These are phyloP conservation scores for Aspergillus indologenus DNA, from an alignment of 495 filamentous ascomycete species.

Conservation along the genomic window DNA sequence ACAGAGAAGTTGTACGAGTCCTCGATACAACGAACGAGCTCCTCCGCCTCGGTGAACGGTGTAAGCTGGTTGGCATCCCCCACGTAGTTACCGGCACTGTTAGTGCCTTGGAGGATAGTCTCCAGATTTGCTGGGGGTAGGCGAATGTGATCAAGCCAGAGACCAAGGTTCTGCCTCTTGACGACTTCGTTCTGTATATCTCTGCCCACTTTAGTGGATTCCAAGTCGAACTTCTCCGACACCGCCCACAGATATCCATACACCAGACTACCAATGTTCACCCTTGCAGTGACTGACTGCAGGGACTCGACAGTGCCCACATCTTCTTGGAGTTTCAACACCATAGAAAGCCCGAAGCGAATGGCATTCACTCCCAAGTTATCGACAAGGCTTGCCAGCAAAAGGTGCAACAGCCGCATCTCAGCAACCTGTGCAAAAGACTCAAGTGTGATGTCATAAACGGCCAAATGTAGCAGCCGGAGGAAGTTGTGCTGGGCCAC, in stretches of 20 bases:
- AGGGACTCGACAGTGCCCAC: constrained; percentile 59
- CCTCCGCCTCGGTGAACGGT: constrained; percentile 43
- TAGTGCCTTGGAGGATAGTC: constrained; percentile 34
- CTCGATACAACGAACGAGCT: constrained; percentile 70
- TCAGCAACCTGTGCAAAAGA: constrained; percentile 66
- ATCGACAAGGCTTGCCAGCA: constrained; percentile 67
- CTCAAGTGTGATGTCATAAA: constrained; percentile 81
- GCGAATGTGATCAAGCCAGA: constrained; percentile 70
- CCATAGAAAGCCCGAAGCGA: constrained; percentile 80
- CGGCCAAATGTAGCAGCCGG: constrained; percentile 77
- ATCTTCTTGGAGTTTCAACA: constrained; percentile 81
- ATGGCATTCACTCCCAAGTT: constrained; percentile 81
- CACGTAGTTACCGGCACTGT: constrained; percentile 11
- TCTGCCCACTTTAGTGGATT: constrained; percentile 59
- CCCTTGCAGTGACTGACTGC: constrained; percentile 54
- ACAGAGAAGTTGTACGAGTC: constrained; percentile 58
- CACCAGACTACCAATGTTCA: constrained; percentile 76
- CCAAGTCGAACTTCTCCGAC: constrained; percentile 73
- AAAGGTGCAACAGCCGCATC: constrained; percentile 68
- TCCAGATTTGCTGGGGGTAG: constrained; percentile 53
- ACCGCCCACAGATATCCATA: constrained; percentile 84
- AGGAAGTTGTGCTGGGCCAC: constrained; percentile 65
- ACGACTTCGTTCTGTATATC: constrained; percentile 73
- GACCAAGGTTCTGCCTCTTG: constrained; percentile 61
- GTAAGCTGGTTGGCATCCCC: constrained; percentile 21